Conservation (phyloP, 768 basidiomycete genomes). For the Amanita pseudoporphyria region DNA sequence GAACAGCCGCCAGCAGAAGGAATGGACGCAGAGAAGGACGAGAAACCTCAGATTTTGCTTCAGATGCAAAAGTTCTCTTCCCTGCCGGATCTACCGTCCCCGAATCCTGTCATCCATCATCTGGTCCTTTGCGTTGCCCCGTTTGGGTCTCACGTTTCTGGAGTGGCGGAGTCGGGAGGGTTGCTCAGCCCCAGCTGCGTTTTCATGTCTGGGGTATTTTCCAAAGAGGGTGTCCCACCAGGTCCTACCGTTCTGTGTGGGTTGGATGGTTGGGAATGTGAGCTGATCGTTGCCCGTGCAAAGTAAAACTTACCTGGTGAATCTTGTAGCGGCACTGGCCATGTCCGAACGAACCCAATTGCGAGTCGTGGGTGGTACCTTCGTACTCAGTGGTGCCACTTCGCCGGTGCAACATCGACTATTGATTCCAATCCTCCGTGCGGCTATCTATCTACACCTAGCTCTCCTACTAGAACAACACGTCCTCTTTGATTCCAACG, state of each 20-base stretch:
- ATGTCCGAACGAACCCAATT: slow-evolving; percentile 15
- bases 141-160: slow-evolving; percentile 19
- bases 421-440: slow-evolving; percentile 38
- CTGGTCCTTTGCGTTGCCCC: slow-evolving; percentile 44
- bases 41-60: slow-evolving; percentile 14
- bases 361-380: slow-evolving; percentile 52
- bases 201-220: slow-evolving; percentile 30
- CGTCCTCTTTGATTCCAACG: slow-evolving; percentile 38
- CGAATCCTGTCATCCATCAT: slow-evolving; percentile 25
- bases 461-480: slow-evolving; percentile 55
- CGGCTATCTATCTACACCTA: slow-evolving; percentile 44
- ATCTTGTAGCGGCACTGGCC: background rate
- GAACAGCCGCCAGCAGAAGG: background rate
- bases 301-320: background rate
- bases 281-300: slow-evolving; percentile 10
- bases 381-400: slow-evolving; percentile 38
- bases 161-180: slow-evolving; percentile 28
- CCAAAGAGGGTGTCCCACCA: too few species aligned
- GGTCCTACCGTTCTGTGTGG: slow-evolving; percentile 35
- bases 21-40: background rate
- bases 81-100: slow-evolving; percentile 19
- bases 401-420: slow-evolving; percentile 31
- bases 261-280: slow-evolving; percentile 41
- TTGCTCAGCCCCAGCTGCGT: slow-evolving; percentile 35
- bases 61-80: slow-evolving; percentile 16